These are phyloP conservation scores for Salix purpurea DNA, from an alignment of 345 rosid species.

Conservation along the genomic window DNA sequence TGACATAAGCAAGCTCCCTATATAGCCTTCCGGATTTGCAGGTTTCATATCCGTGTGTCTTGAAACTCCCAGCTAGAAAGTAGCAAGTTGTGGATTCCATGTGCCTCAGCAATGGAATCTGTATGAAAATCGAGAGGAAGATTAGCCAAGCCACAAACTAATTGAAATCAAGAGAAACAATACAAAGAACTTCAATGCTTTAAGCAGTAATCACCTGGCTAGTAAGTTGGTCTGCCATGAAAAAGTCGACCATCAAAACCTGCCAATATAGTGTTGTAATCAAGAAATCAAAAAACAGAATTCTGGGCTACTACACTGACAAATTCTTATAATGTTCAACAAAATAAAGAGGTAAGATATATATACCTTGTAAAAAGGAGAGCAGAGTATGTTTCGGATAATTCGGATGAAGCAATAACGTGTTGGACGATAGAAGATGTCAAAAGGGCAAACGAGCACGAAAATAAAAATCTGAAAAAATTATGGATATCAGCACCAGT, in stretches of 20 bases:
- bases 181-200: not conserved
- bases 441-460: slow-evolving; percentile 67
- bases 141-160: not conserved
- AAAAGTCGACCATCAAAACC: slow-evolving; percentile 91
- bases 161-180: not conserved
- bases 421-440: slow-evolving; percentile 74
- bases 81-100: slow-evolving; percentile 81
- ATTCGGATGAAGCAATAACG: slow-evolving; percentile 77
- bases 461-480: slow-evolving; percentile 52
- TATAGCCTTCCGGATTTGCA: slow-evolving; percentile 64
- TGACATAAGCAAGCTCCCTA: slow-evolving; percentile 67
- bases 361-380: slow-evolving; percentile 81
- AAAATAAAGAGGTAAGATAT: not conserved
- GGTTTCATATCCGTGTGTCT: slow-evolving; percentile 57
- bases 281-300: not conserved
- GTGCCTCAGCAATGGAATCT: slow-evolving; percentile 85
- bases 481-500: not conserved
- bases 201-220: slow-evolving; percentile 64
- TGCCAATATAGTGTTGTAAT: slow-evolving; percentile 16
- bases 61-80: slow-evolving; percentile 67
- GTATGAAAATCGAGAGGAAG: not conserved
- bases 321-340: not conserved
- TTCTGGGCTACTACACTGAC: not conserved
- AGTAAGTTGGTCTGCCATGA: slow-evolving; percentile 98
- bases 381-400: slow-evolving; percentile 70